Conservation (phyloP, 371 early-diverging fungal species). For the Rhizomucor miehei region DNA sequence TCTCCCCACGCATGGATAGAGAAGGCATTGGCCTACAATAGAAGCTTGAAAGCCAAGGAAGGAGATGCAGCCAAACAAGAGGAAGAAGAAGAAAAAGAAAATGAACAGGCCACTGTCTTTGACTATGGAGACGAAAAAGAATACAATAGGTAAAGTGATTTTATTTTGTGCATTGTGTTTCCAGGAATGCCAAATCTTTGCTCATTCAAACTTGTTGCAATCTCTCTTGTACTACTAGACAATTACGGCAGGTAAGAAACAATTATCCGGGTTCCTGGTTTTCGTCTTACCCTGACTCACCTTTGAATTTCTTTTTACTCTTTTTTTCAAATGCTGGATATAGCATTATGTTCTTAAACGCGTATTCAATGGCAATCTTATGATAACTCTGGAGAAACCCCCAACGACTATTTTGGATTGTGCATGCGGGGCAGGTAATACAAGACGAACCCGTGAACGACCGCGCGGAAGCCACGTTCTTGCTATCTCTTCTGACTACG, state of each 20-base stretch:
- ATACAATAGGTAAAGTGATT: conserved; percentile 3
- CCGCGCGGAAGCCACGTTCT: too few species aligned
- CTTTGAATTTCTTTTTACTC: neutral
- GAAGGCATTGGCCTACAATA: too few species aligned
- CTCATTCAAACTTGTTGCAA: neutral
- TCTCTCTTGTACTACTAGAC: neutral
- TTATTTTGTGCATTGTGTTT: neutral
- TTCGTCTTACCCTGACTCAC: neutral
- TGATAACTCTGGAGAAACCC: conserved; percentile 14
- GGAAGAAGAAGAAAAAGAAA: too few species aligned
- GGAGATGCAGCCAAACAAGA: too few species aligned
- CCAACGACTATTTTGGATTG: conserved; percentile 18
- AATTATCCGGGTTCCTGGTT: neutral
- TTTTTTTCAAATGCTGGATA: neutral
- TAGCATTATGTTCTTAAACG: conserved; percentile 35
- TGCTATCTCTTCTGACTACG: too few species aligned
- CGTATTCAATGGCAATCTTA: conserved; percentile 22
- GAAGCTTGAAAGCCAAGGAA: too few species aligned
- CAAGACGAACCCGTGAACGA: too few species aligned
- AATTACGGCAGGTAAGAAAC: conserved; percentile 5
- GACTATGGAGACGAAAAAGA: conserved; percentile 7
- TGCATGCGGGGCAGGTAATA: conserved; percentile 25
- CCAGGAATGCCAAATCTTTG: neutral
- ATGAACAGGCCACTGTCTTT: neutral
- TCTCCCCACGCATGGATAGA: too few species aligned